Evolutionary conservation across 2,329 filamentous ascomycete genomes (phyloP).

Genomic region (Cladorrhinum sp.): DNA sequence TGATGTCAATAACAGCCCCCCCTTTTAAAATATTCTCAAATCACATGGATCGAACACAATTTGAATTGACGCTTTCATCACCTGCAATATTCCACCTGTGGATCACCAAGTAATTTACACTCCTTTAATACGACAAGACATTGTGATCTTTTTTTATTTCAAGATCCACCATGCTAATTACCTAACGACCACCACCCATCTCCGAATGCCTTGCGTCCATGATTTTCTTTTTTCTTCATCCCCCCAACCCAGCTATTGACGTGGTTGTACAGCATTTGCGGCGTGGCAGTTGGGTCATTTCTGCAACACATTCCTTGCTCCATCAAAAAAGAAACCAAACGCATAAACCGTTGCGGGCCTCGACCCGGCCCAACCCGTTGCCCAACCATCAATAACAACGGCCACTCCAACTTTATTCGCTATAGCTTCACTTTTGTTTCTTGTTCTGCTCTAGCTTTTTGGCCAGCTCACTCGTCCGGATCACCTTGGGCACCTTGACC

Average conservation of each 20-base stretch:
- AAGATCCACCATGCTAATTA: neutral
- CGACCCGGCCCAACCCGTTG: neutral
- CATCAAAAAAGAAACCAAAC: neutral
- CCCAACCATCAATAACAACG: neutral
- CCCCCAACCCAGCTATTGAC: slow-evolving; percentile 12
- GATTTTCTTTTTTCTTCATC: slow-evolving; percentile 1
- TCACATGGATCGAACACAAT: neutral
- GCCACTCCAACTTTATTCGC: neutral
- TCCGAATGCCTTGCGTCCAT: neutral
- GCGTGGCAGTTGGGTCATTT: neutral
- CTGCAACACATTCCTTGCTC: neutral
- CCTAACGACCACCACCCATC: neutral
- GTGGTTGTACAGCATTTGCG: neutral
- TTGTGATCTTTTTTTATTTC: neutral
- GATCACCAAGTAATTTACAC: neutral
- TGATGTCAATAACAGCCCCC: neutral
- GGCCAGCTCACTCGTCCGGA: slow-evolving; percentile 50
- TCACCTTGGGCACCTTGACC: slow-evolving; percentile 42
- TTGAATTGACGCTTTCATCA: neutral
- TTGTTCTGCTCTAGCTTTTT: slow-evolving; percentile 44
- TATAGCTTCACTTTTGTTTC: slow-evolving; percentile 26
- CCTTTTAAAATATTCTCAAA: neutral
- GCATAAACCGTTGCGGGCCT: slow-evolving; percentile 1
- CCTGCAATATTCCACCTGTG: neutral
- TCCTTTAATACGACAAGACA: neutral